Evolutionary conservation across 176 grass and related monocot genomes (phyloP), one percentile per base, ranked within the genome.

Genomic region (Triticum turgidum): DNA sequence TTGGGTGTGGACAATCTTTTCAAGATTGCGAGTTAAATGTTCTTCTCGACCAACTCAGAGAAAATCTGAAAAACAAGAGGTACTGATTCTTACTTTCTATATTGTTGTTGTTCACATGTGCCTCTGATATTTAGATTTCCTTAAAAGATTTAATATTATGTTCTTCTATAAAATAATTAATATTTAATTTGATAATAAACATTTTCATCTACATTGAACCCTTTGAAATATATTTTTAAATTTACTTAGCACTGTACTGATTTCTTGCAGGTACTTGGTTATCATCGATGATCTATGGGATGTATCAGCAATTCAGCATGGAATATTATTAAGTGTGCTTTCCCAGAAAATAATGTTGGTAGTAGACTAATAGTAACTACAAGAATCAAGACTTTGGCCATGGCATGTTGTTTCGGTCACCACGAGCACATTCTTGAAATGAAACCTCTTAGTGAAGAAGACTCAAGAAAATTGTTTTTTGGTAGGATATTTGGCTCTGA

Each of bases 351-450:
- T 73, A 25, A 73, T 42, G 38, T 44, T 73, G 38, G 69, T n/a
- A 73, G 69, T 73, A 73, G 69, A 44, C 25, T 73, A 25, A 73
- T 73, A 73, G 21, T 73, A 44, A 73, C 69, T 73, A 73, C 69
- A 73, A 24, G 69, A 14, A 73, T 73, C 38, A 73, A 44, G 69
- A 73, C 5, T 24, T 2, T 73, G 38, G 69, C 38, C 25, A 11
- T 24, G 69, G 21, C 69, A 44, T 73, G 69, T 25, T 73, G 38
- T 73, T 73, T 14, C 13, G 69, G 69, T 44, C 69, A 14, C 21
- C 69, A 24, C 21, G 38, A 73, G 21, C 37, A 25, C 21, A 73
- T 44, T 44, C 21, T 73, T 7, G 69, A 73, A 73, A 73, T 73
- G 69, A 25, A 73, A 73, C 38, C 69, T 73, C 69, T 73, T 24